Evolutionary conservation across 768 basidiomycete species (phyloP), one percentile per base, ranked within the genome.

Genomic region (Chiua virens): DNA sequence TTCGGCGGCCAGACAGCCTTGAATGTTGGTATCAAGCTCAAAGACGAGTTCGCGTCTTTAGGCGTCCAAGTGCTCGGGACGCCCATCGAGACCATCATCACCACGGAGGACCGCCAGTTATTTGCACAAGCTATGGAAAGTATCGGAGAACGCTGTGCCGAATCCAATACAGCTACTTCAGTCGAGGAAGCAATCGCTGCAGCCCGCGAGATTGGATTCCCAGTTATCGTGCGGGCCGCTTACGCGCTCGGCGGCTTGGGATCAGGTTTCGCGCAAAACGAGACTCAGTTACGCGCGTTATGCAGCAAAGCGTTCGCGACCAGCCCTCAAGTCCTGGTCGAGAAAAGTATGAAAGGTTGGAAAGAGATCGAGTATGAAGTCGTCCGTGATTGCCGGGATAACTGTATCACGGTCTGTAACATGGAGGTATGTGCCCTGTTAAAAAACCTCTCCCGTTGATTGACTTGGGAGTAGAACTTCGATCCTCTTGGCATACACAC

Each of bases 311-410:
- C 97, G 10, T 98, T 99, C 65, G 95, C 96, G 40, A 98, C 93
- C 14, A 94, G 92, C 61, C 94, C 96, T 39, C 97, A 98, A 72
- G 95, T 99, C 0, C 78, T 99, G n/a, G 93, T 99, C 15, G 97
- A 99, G 78, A 95, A 86, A 79, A 94, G 91, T 62, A 98, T 98
- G 96, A 98, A 98, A 74, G 96, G 96, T 3, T 99, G 96, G 96
- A 98, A 99, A 74, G 96, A 99, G 77, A 96, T 99, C 58, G 96
- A 99, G 75, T 99, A 99, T 61, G 96, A 99, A 67, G 96, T 99
- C 44, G 96, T 98, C 11, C 81, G 96, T 52, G 96, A 99, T 71
- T 98, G 94, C 74, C 80, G 91, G 55, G 92, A 98, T 67, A 99
- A 99, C 68, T 98, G 96, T 67, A 98, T 98, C 74, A 96, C 95